Evolutionary conservation across 768 basidiomycete genomes (phyloP).

Genomic region (Boletus vermiculosoides): DNA sequence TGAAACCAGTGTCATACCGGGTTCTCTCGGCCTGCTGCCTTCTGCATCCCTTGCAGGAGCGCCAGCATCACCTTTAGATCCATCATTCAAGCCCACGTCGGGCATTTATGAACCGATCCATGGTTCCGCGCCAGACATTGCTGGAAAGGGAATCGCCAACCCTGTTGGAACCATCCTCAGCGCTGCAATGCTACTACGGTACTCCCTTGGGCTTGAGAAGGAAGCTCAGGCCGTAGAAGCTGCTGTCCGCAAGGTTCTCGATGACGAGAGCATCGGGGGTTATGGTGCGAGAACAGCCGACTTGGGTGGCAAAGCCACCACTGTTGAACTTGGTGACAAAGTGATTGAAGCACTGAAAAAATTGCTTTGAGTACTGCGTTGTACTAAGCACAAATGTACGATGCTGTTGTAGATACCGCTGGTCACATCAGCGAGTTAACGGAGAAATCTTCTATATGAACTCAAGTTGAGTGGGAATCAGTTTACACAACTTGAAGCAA

Average conservation of each 20-base stretch:
- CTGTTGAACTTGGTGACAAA: constrained; percentile 80
- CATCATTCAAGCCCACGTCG: constrained; percentile 70
- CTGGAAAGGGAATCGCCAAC: constrained; percentile 91
- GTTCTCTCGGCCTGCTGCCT: constrained; percentile 92
- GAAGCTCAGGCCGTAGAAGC: constrained; percentile 84
- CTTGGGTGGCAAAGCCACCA: constrained; percentile 74
- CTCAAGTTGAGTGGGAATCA: background rate
- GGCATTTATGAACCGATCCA: constrained; percentile 98
- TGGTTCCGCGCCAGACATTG: constrained; percentile 93
- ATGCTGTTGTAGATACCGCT: background rate
- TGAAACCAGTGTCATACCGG: constrained; percentile 95
- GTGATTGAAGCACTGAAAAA: constrained; percentile 71
- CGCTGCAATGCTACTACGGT: constrained; percentile 89
- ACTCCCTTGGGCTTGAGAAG: constrained; percentile 86
- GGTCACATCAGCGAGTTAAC: background rate
- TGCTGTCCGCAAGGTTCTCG: constrained; percentile 89
- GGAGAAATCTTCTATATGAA: background rate
- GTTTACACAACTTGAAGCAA: no score
- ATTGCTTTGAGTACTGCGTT: constrained; percentile 40
- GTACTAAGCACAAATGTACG: background rate
- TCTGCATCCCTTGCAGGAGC: constrained; percentile 95
- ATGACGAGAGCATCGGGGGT: constrained; percentile 66
- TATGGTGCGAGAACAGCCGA: constrained; percentile 81
- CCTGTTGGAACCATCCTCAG: constrained; percentile 95
- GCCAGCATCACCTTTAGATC: constrained; percentile 51